Percentiles rank a stretch among this genome's conserved stretches.
Conservation (phyloP, 2,329 filamentous ascomycete genomes). For the Xylariaceae sp. region DNA sequence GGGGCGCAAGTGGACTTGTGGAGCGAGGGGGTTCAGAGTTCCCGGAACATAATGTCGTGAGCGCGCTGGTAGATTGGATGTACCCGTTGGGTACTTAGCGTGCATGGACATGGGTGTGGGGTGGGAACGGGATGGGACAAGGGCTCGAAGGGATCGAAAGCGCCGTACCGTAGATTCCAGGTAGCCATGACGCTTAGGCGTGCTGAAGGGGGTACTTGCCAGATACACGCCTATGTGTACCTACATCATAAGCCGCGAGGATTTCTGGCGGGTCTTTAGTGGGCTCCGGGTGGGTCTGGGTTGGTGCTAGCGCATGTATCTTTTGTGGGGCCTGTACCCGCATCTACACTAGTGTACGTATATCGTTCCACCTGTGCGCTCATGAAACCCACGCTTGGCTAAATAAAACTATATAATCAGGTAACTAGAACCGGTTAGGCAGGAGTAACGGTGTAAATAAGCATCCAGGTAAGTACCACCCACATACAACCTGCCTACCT, state of each 20-base stretch:
- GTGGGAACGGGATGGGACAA: slow-evolving; percentile 6
- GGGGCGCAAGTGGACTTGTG: slow-evolving; percentile 27
- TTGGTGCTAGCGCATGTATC: slow-evolving; percentile 4
- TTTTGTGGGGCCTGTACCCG: slow-evolving; percentile 15
- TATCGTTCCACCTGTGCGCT: slow-evolving; percentile 18
- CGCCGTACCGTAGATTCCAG: neutral
- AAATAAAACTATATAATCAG: slow-evolving; percentile 18
- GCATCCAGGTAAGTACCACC: neutral
- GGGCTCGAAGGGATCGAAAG: neutral
- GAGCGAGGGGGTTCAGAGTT: slow-evolving; percentile 28
- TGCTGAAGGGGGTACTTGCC: neutral
- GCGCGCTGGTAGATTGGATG: slow-evolving; percentile 24
- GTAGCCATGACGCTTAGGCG: neutral
- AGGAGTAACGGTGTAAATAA: slow-evolving; percentile 13
- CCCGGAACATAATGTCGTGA: slow-evolving; percentile 29
- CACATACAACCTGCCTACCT: neutral
- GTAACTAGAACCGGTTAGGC: slow-evolving; percentile 4
- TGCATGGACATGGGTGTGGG: slow-evolving; percentile 8
- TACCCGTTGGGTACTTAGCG: slow-evolving; percentile 21
- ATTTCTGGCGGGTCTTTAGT: slow-evolving; percentile 15
- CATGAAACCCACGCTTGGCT: slow-evolving; percentile 20
- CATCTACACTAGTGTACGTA: neutral
- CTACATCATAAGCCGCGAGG: slow-evolving; percentile 4
- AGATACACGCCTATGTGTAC: neutral
- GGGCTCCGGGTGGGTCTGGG: slow-evolving; percentile 14